These are phyloP conservation scores for Irpex sp. DNA, from an alignment of 1,284 basidiomycete genomes.

Conservation along the genomic window DNA sequence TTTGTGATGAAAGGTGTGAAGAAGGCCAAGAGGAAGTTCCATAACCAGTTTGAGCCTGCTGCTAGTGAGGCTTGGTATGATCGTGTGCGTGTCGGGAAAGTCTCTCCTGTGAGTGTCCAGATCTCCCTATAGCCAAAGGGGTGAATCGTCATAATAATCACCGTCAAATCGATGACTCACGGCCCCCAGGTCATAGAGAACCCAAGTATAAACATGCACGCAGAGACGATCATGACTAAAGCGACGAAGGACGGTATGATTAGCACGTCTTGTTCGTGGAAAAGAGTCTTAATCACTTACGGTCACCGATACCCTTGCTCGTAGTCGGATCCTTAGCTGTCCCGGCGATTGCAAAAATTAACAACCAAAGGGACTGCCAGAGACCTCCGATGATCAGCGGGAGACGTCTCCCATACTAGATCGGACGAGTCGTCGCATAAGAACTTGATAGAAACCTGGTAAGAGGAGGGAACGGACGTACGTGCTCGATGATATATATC, in stretches of 20 bases:
- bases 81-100: conserved; percentile 71
- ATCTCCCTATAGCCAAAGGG: conserved; percentile 34
- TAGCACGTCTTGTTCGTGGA: background rate
- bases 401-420: conserved; percentile 53
- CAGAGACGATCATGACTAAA: conserved; percentile 72
- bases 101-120: conserved; percentile 78
- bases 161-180: conserved; percentile 22
- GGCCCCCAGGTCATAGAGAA: conserved; percentile 78
- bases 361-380: conserved; percentile 76
- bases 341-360: conserved; percentile 75
- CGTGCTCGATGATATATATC: conserved; percentile 66
- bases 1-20: conserved; percentile 67
- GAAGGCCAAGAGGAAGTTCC: conserved; percentile 77
- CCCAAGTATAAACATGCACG: conserved; percentile 76
- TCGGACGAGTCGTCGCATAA: conserved; percentile 5
- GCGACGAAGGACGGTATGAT: background rate
- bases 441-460: background rate
- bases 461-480: conserved; percentile 22
- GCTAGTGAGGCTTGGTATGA: conserved; percentile 75
- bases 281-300: conserved; percentile 28
- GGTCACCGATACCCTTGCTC: conserved; percentile 48
- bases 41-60: conserved; percentile 67
- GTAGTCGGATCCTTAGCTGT: conserved; percentile 55
- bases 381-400: conserved; percentile 68
- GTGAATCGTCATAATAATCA: background rate